Conservation (phyloP, 2,329 filamentous ascomycete genomes). For the Orbilia brochopaga region DNA sequence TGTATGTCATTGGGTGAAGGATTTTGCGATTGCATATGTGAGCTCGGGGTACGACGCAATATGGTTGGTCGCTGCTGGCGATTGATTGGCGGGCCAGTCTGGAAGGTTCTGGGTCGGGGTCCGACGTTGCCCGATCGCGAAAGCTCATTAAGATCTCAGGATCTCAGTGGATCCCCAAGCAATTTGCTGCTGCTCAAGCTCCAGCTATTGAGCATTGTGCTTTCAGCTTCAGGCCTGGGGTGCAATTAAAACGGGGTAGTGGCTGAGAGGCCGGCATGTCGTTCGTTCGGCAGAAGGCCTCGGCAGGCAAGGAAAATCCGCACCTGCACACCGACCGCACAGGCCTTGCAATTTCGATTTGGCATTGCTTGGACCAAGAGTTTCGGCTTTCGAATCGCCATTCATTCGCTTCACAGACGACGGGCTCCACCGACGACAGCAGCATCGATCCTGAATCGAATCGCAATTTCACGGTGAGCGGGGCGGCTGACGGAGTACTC, state of each 20-base stretch:
- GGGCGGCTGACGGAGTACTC: background rate
- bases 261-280: background rate
- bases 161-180: constrained; percentile 3
- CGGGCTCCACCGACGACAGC: too few relatives aligned
- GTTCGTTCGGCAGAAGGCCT: background rate
- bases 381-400: background rate
- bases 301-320: background rate
- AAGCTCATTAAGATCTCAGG: constrained; percentile 5
- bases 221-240: background rate
- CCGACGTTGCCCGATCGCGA: constrained; percentile 7
- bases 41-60: background rate
- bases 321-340: background rate
- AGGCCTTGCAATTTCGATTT: background rate
- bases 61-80: background rate
- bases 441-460: background rate
- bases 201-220: background rate
- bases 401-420: too few relatives aligned
- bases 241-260: background rate
- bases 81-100: constrained; percentile 4
- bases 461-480: background rate
- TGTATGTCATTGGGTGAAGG: background rate
- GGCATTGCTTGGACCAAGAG: background rate
- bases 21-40: background rate
- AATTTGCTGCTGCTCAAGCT: background rate
- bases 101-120: constrained; percentile 6